A percentile compares a stretch with the other conserved stretches of the same genome.
phyloP scores from a whole-genome alignment of 2,329 filamentous ascomycete species.

The Plectosphaerella plurivora region DNA sequence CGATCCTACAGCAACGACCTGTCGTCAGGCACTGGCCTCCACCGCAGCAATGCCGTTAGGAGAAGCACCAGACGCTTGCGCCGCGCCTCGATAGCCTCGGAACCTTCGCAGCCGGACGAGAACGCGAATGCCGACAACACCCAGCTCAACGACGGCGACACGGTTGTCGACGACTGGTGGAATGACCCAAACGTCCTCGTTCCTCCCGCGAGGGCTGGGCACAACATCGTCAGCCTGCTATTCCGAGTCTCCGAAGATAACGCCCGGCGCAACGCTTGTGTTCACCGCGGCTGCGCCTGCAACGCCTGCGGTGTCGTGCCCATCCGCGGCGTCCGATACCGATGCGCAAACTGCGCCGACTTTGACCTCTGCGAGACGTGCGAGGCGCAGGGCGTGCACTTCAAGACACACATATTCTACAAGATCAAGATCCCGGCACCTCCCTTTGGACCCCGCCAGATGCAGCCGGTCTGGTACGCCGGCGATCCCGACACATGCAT shows the following conservation, averaged over 20 bases:
- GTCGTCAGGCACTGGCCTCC: slow-evolving; percentile 37
- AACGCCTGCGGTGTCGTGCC: slow-evolving; percentile 84
- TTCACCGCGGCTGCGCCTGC: slow-evolving; percentile 88
- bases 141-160: slow-evolving; percentile 29
- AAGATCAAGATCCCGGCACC: slow-evolving; percentile 90
- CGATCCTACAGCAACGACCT: slow-evolving; percentile 16
- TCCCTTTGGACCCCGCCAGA: slow-evolving; percentile 74
- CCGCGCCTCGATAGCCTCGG: slow-evolving; percentile 36
- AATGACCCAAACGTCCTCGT: slow-evolving; percentile 35
- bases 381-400: slow-evolving; percentile 73
- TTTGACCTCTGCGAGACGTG: slow-evolving; percentile 95
- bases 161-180: slow-evolving; percentile 46
- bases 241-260: slow-evolving; percentile 95
- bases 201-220: slow-evolving; percentile 52
- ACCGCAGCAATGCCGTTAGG: slow-evolving; percentile 64
- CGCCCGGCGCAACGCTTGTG: slow-evolving; percentile 79
- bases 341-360: slow-evolving; percentile 92
- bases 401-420: slow-evolving; percentile 93
- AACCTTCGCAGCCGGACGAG: slow-evolving; percentile 39
- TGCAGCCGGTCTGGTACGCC: slow-evolving; percentile 81
- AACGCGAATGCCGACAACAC: slow-evolving; percentile 27
- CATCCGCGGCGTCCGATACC: slow-evolving; percentile 88
- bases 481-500: slow-evolving; percentile 74
- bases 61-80: slow-evolving; percentile 34
- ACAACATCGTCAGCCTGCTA: slow-evolving; percentile 78